Base-by-base conservation (phyloP, 805 yeast genomes). In the Metschnikowia shivogae region DNA sequence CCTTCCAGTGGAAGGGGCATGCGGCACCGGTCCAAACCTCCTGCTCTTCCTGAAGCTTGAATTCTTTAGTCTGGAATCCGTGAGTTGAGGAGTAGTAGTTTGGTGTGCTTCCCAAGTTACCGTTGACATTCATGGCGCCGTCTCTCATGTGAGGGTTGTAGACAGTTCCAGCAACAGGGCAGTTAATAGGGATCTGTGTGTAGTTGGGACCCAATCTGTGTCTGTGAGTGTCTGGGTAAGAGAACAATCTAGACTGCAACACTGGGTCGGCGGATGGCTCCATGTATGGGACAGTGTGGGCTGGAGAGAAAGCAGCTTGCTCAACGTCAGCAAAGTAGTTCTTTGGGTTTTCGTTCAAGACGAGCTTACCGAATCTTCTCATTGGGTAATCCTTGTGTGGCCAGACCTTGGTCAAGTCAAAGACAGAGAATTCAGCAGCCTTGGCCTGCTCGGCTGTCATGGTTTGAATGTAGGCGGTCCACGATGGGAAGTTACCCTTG, bases 351-450 rank as follows among this genome's bases (percentile, higher is more conserved):
- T 86, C 87, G 66, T 88, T 84, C 64, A 88, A 68, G 1, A 80
- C 81, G 53, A 88, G 71, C 64, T 81, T 82, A 64, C 96, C 97
- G 62, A 89, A 83, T 65, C 82, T 81, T 66, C 96, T 80, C 70
- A 89, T 68, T 60, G 97, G 96, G 76, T 81, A 89, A 46, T 88
- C 83, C 56, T 70, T 72, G 62, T 89, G 95, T 30, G 96, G 89
- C 97, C 97, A 89, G 45, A 86, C 85, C 73, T 89, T 89, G 52
- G 97, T 89, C 65, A 89, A 75, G 68, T 89, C 97, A 62, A 86
- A 88, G 36, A 89, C 90, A 5, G 92, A 84, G 69, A 85, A 88
- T 61, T 84, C 84, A 40, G 78, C 78, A 49, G 80, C 67, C 65
- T 83, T 77, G 48, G 95, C 89, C 67, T 89, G 82, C 56, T 81